Evolutionary conservation across 805 yeast genomes (phyloP).

Genomic region (Maudiozyma turicensis): DNA sequence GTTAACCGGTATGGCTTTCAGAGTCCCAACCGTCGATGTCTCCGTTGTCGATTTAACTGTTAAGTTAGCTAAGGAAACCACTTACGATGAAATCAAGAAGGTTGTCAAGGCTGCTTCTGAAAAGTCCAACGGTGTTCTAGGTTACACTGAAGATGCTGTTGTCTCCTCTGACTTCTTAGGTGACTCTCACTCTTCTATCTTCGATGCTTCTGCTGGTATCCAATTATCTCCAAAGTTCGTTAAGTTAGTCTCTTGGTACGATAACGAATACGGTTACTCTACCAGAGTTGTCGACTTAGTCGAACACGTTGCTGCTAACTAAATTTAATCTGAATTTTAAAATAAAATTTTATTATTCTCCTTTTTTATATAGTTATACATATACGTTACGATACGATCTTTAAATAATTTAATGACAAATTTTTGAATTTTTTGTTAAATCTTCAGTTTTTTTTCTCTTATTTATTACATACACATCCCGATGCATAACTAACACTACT

Average conservation of each 20-base stretch:
- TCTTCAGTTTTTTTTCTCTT: too few relatives aligned
- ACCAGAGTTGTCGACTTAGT: conserved; percentile 68
- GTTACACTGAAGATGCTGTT: conserved; percentile 64
- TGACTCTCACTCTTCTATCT: conserved; percentile 54
- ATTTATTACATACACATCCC: conserved; percentile 39
- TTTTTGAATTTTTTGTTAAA: background rate
- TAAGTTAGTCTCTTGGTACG: conserved; percentile 65
- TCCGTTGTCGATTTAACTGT: conserved; percentile 66
- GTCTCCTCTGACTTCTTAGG: conserved; percentile 63
- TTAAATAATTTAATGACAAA: conserved; percentile 3
- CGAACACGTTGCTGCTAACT: conserved; percentile 43
- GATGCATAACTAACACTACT: conserved; percentile 90
- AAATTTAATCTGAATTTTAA: background rate
- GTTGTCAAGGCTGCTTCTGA: conserved; percentile 51
- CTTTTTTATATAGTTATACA: background rate
- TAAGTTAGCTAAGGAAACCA: conserved; percentile 46
- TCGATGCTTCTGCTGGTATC: conserved; percentile 63
- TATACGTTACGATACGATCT: conserved; percentile 1
- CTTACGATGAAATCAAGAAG: conserved; percentile 55
- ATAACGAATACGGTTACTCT: conserved; percentile 68
- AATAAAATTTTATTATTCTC: background rate
- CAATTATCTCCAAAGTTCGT: conserved; percentile 61
- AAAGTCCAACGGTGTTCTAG: conserved; percentile 51
- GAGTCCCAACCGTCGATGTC: conserved; percentile 68
- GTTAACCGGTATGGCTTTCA: conserved; percentile 64